Evolutionary conservation across 2,329 filamentous ascomycete genomes (phyloP).

Genomic region (Colletotrichum sp.): DNA sequence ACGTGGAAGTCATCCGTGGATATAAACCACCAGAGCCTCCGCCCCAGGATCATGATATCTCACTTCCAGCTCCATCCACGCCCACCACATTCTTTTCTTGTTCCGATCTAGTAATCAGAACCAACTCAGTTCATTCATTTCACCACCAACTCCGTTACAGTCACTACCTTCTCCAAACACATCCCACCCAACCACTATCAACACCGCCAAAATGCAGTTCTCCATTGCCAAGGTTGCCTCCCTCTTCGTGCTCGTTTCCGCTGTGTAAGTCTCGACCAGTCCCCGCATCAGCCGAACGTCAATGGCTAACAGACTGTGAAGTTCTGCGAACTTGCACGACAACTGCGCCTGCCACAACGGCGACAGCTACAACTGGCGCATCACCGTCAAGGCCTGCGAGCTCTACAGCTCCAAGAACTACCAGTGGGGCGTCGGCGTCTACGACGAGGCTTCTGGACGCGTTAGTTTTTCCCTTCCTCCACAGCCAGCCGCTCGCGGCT

Average conservation of each 20-base stretch:
- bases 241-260: not conserved
- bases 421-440: constrained; percentile 18
- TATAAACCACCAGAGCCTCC: constrained; percentile 14
- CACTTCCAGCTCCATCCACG: constrained; percentile 4
- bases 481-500: not conserved
- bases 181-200: not conserved
- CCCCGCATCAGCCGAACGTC: accelerated
- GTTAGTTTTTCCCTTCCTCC: not conserved
- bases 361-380: constrained; percentile 28
- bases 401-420: constrained; percentile 18
- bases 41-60: not conserved
- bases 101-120: constrained; percentile 17
- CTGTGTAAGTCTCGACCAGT: not conserved
- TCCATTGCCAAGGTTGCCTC: constrained; percentile 13
- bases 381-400: constrained; percentile 24
- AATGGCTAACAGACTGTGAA: not conserved
- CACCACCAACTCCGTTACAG: not conserved
- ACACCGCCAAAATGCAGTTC: constrained; percentile 18
- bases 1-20: constrained; percentile 2
- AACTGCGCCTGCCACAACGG: constrained; percentile 27
- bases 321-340: constrained; percentile 26
- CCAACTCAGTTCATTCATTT: constrained; percentile 18
- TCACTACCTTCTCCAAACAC: constrained; percentile 3
- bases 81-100: constrained; percentile 21
- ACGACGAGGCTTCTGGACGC: constrained; percentile 19